A percentile compares a stretch with the other conserved stretches of the same genome.
Evolutionary conservation across 805 yeast genomes (phyloP).

Genomic region (Yamadazyma phyllophila): DNA sequence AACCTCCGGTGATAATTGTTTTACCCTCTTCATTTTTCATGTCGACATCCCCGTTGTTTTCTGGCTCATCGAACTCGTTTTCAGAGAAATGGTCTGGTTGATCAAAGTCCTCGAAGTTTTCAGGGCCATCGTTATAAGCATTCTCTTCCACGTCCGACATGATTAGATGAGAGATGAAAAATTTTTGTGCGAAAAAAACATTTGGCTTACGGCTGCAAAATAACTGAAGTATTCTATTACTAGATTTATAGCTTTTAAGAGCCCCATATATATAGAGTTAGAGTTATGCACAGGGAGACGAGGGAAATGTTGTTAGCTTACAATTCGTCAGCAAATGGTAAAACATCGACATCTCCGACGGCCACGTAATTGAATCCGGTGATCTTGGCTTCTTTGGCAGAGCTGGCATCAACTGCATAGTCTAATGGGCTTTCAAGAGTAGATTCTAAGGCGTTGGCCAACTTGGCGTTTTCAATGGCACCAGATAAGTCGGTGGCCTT

Average conservation of each 20-base stretch:
- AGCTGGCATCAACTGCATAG: slow-evolving; percentile 32
- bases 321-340: slow-evolving; percentile 90
- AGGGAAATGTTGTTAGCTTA: slow-evolving; percentile 26
- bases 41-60: slow-evolving; percentile 40
- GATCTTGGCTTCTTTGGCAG: slow-evolving; percentile 40
- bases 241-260: not conserved
- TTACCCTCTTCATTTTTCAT: slow-evolving; percentile 67
- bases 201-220: slow-evolving; percentile 1
- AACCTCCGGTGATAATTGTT: slow-evolving; percentile 68
- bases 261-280: slow-evolving; percentile 2
- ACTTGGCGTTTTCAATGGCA: slow-evolving; percentile 44
- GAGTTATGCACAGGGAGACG: not conserved
- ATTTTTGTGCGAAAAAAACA: slow-evolving; percentile 3
- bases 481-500: slow-evolving; percentile 54
- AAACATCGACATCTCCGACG: slow-evolving; percentile 79
- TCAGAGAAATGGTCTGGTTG: slow-evolving; percentile 78
- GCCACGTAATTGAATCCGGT: slow-evolving; percentile 80
- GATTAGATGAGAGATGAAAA: slow-evolving; percentile 6
- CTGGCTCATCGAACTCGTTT: slow-evolving; percentile 51
- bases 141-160: slow-evolving; percentile 46
- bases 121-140: slow-evolving; percentile 66
- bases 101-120: slow-evolving; percentile 76
- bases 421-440: slow-evolving; percentile 30
- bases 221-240: not conserved
- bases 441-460: slow-evolving; percentile 42